Percentiles rank a stretch among this genome's conserved stretches.
Evolutionary conservation across 2,329 filamentous ascomycete genomes (phyloP).

Genomic region (Cladosporium sp.): DNA sequence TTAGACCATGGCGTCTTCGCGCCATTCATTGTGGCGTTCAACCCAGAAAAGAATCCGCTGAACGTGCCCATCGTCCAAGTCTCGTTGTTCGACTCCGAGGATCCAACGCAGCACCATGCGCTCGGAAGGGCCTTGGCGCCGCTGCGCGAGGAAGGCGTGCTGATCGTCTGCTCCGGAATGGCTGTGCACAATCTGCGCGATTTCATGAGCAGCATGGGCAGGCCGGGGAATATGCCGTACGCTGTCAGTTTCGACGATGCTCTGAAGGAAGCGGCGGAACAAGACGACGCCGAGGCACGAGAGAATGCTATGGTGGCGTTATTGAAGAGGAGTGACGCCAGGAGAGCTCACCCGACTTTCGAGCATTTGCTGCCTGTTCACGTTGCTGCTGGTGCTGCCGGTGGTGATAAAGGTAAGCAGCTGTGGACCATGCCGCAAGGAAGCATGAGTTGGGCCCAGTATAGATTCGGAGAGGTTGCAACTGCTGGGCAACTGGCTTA

Average conservation of each 20-base stretch:
- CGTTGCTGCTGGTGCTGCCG: slow-evolving; percentile 39
- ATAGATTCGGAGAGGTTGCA: slow-evolving; percentile 26
- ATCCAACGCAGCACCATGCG: slow-evolving; percentile 61
- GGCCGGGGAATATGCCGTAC: slow-evolving; percentile 29
- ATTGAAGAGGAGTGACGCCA: slow-evolving; percentile 46
- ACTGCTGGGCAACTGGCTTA: background rate
- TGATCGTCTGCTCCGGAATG: slow-evolving; percentile 71
- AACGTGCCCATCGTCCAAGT: slow-evolving; percentile 65
- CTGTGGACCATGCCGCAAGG: slow-evolving; percentile 34
- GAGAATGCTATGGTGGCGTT: slow-evolving; percentile 33
- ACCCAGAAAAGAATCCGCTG: slow-evolving; percentile 35
- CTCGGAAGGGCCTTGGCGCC: slow-evolving; percentile 62
- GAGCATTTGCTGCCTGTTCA: slow-evolving; percentile 61
- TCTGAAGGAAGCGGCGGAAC: slow-evolving; percentile 31
- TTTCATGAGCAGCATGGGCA: slow-evolving; percentile 22
- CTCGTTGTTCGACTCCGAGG: slow-evolving; percentile 62
- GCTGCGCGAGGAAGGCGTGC: slow-evolving; percentile 64
- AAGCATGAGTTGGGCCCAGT: slow-evolving; percentile 34
- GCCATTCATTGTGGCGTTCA: slow-evolving; percentile 58
- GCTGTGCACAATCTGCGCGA: slow-evolving; percentile 48
- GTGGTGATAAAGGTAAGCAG: slow-evolving; percentile 27
- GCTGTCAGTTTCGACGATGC: slow-evolving; percentile 32
- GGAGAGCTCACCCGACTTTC: slow-evolving; percentile 59
- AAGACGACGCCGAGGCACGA: slow-evolving; percentile 23
- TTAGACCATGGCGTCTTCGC: slow-evolving; percentile 75